Conservation (phyloP, 2,329 filamentous ascomycete genomes). For the Fusarium aywerte region DNA sequence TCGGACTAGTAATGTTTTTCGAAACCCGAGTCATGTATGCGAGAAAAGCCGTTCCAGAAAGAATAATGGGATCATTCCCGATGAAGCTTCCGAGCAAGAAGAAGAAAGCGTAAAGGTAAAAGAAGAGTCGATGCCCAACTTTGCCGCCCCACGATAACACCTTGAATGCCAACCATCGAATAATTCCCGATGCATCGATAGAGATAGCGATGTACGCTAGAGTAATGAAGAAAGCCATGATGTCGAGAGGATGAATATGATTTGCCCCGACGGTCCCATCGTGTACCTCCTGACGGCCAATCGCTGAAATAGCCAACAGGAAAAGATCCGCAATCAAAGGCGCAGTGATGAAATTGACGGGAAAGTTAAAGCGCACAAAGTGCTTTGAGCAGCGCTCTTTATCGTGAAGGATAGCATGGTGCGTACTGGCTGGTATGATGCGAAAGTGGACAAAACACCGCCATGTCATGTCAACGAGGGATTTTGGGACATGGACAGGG, state of each 20-base stretch:
- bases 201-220: slow-evolving; percentile 81
- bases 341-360: slow-evolving; percentile 76
- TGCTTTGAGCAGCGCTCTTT: slow-evolving; percentile 43
- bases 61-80: slow-evolving; percentile 79
- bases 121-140: slow-evolving; percentile 74
- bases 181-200: slow-evolving; percentile 79
- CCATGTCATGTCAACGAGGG: slow-evolving; percentile 58
- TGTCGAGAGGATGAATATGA: slow-evolving; percentile 75
- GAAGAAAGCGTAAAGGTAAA: slow-evolving; percentile 80
- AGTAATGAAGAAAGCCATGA: slow-evolving; percentile 80
- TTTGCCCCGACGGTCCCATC: slow-evolving; percentile 74
- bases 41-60: slow-evolving; percentile 78
- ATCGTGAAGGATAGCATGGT: slow-evolving; percentile 38
- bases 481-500: slow-evolving; percentile 68
- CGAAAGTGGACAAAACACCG: slow-evolving; percentile 53
- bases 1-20: slow-evolving; percentile 75
- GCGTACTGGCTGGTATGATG: slow-evolving; percentile 61
- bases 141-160: slow-evolving; percentile 74
- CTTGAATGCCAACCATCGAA: slow-evolving; percentile 75
- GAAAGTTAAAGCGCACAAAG: slow-evolving; percentile 66
- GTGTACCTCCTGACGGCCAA: slow-evolving; percentile 73
- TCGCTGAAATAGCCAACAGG: slow-evolving; percentile 74
- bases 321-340: slow-evolving; percentile 78
- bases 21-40: slow-evolving; percentile 82
- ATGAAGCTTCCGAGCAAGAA: slow-evolving; percentile 74